These are phyloP conservation scores for Zarea fungicola DNA, from an alignment of 2,329 filamentous ascomycete species.

Conservation along the genomic window DNA sequence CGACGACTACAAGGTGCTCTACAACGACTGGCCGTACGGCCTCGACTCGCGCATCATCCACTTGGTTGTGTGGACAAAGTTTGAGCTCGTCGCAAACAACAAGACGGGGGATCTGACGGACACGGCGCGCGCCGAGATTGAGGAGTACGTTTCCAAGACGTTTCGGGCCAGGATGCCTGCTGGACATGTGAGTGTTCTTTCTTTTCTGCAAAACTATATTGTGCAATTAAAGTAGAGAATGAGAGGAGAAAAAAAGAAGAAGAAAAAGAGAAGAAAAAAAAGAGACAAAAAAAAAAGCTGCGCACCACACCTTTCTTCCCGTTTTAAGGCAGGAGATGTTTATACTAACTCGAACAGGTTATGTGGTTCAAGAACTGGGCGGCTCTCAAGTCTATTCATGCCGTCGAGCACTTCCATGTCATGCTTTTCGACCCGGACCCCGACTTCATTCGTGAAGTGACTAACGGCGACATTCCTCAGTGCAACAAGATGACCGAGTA, in stretches of 20 bases:
- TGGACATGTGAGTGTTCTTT: constrained; percentile 44
- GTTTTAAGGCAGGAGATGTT: too few relatives aligned
- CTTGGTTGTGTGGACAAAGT: constrained; percentile 91
- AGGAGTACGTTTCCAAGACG: constrained; percentile 61
- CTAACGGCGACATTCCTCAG: constrained; percentile 66
- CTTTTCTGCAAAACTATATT: too few relatives aligned
- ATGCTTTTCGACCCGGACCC: constrained; percentile 77
- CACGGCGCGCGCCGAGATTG: constrained; percentile 57
- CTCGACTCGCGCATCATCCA: constrained; percentile 74
- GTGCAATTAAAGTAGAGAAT: too few relatives aligned
- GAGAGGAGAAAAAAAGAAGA: too few relatives aligned
- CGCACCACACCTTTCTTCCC: too few relatives aligned
- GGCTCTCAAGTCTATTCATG: constrained; percentile 75
- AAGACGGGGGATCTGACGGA: constrained; percentile 62
- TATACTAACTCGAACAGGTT: constrained; percentile 24
- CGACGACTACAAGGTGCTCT: constrained; percentile 66
- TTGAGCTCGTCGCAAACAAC: constrained; percentile 65
- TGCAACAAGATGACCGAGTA: constrained; percentile 35
- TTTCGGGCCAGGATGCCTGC: constrained; percentile 53
- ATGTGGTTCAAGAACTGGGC: constrained; percentile 67
- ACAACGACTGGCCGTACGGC: constrained; percentile 94
- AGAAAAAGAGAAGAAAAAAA: too few relatives aligned
- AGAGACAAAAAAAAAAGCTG: too few relatives aligned
- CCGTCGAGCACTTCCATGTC: constrained; percentile 91
- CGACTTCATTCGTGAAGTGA: constrained; percentile 64